Percentiles rank a stretch among this genome's conserved stretches.
These are phyloP conservation scores for Pythium phragmiticola DNA, from an alignment of 352 stramenopile genomes.

Conservation along the genomic window DNA sequence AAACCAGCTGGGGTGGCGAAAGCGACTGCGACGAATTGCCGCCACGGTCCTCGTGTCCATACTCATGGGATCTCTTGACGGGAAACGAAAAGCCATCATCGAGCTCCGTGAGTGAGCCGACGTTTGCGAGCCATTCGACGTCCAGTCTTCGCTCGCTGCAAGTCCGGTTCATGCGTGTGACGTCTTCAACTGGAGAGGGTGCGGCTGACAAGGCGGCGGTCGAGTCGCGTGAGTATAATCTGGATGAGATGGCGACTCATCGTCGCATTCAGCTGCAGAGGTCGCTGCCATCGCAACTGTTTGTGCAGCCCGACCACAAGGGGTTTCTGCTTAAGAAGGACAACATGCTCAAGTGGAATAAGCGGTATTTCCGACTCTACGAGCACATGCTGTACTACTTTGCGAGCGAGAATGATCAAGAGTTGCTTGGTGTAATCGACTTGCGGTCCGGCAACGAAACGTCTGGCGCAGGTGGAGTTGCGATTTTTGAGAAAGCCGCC, in stretches of 20 bases:
- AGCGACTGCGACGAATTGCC: slow-evolving; percentile 76
- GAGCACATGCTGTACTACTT: slow-evolving; percentile 91
- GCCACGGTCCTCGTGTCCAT: slow-evolving; percentile 71
- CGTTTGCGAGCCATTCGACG: slow-evolving; percentile 53
- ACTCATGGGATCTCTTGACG: slow-evolving; percentile 85
- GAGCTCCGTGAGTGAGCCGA: slow-evolving; percentile 58
- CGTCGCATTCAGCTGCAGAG: slow-evolving; percentile 75
- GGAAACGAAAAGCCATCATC: slow-evolving; percentile 60
- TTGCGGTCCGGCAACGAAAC: slow-evolving; percentile 65
- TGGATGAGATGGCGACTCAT: slow-evolving; percentile 85
- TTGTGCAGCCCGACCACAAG: slow-evolving; percentile 74
- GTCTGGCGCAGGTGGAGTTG: slow-evolving; percentile 67
- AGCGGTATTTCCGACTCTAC: slow-evolving; percentile 87
- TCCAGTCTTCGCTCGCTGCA: slow-evolving; percentile 69
- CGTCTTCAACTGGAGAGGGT: slow-evolving; percentile 53
- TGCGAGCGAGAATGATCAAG: slow-evolving; percentile 78
- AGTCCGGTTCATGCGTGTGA: slow-evolving; percentile 88
- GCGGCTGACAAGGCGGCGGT: slow-evolving; percentile 78
- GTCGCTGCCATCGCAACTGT: slow-evolving; percentile 79
- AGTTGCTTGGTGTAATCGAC: slow-evolving; percentile 83
- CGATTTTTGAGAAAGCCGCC: slow-evolving; percentile 78
- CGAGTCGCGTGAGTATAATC: slow-evolving; percentile 86
- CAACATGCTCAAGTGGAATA: slow-evolving; percentile 89
- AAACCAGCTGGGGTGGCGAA: slow-evolving; percentile 70
- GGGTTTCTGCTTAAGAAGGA: slow-evolving; percentile 86